Evolutionary conservation across 257 asterid species (phyloP).

Genomic region (Pogostemon cablin): DNA sequence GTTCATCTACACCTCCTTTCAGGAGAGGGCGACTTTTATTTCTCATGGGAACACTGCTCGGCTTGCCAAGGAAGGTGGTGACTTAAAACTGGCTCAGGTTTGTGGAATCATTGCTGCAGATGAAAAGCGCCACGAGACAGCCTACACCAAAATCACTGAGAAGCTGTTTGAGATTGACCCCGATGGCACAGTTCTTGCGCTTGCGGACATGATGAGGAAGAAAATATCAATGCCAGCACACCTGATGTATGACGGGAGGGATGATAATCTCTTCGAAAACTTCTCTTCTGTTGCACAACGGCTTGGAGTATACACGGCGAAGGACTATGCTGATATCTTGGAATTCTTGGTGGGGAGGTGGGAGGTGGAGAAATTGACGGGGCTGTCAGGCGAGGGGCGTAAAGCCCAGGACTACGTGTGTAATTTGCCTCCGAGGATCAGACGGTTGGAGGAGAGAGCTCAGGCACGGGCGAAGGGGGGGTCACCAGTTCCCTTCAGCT

Average conservation of each 20-base stretch:
- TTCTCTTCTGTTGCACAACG: slow-evolving; percentile 59
- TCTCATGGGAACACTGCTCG: slow-evolving; percentile 71
- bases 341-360: slow-evolving; percentile 52
- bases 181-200: slow-evolving; percentile 46
- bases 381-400: slow-evolving; percentile 58
- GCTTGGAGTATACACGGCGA: slow-evolving; percentile 61
- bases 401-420: slow-evolving; percentile 61
- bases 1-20: slow-evolving; percentile 65
- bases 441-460: slow-evolving; percentile 62
- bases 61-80: slow-evolving; percentile 58
- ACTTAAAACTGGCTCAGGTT: slow-evolving; percentile 58
- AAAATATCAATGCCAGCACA: slow-evolving; percentile 66
- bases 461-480: slow-evolving; percentile 47
- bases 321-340: slow-evolving; percentile 61
- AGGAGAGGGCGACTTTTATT: slow-evolving; percentile 61
- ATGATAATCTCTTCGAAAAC: slow-evolving; percentile 53
- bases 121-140: slow-evolving; percentile 65
- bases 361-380: slow-evolving; percentile 63
- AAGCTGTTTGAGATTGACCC: slow-evolving; percentile 63
- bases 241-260: slow-evolving; percentile 57
- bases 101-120: slow-evolving; percentile 67
- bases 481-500: slow-evolving; percentile 50
- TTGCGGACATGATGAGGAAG: slow-evolving; percentile 67
- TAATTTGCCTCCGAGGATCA: slow-evolving; percentile 48
- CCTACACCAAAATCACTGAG: slow-evolving; percentile 58